Evolutionary conservation across 208 protist genomes (phyloP), one percentile per base, ranked within the genome.

Genomic region (Trypanosomatidae sp.): DNA sequence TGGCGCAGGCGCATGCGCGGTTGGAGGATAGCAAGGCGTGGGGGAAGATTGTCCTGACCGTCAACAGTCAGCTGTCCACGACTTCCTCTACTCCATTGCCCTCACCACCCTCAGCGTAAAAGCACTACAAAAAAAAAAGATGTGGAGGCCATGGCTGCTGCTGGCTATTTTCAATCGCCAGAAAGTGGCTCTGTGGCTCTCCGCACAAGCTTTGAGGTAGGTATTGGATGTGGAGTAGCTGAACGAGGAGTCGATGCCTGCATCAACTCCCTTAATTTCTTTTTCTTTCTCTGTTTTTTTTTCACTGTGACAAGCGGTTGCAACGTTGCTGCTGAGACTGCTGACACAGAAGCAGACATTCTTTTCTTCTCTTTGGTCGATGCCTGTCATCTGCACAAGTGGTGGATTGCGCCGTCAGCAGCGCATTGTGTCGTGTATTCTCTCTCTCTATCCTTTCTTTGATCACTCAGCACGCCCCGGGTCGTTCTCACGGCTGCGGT

Each of bases 11-110:
- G 9, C 91, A 95, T 60, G 60, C 30, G 22, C 78, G 84, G 15
- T 55, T 95, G 47, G 87, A 92, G 59, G 80, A 82, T 53, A 85
- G 74, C 72, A 82, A 81, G 60, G 47, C 89, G 49, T 85, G 80
- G 71, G 91, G 91, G 9, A 95, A 95, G 70, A 73, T 91, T 15
- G 79, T 92, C 13, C 79, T 95, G 28, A 90, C 77, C 39, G 33
- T 91, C 4, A 64, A 68, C 49, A 83, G 71, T 36, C 43, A 69
- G 10, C 43, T 72, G 13, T 1, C 22, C 13, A 60, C 44, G 19
- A 17, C 9, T 3, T 50, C 39, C 2, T 3, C 17, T 9, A 69
- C 12, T 6, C 66, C 25, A 49, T 28, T 59, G 1, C 49, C 66
- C 30, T 59, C 49, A 3, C 49, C 49, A 19, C n/a, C n/a, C n/a